Percentiles rank a stretch among this genome's conserved stretches.
Conservation (phyloP, 176 grass and related monocot genomes). For the Eleusine coracana region DNA sequence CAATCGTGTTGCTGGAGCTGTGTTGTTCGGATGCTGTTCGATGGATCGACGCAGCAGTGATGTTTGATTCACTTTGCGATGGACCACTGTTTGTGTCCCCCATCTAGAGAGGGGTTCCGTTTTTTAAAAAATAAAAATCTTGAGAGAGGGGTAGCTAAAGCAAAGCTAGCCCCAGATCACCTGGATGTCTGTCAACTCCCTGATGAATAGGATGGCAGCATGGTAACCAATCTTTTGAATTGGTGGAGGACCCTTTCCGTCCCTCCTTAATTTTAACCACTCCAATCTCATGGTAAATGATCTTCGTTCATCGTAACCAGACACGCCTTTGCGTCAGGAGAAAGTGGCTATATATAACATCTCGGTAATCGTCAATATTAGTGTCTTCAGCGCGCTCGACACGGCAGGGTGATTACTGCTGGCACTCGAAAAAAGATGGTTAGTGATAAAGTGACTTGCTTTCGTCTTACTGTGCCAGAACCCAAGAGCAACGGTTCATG, state of each 20-base stretch:
- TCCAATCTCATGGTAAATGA: neutral
- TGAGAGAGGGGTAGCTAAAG: neutral
- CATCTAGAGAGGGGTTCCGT: neutral
- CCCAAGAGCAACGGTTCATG: too few relatives aligned
- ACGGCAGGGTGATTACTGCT: too few relatives aligned
- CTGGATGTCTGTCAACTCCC: slow-evolving; percentile 19
- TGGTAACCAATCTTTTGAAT: neutral
- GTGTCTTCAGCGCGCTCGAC: too few relatives aligned
- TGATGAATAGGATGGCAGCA: neutral
- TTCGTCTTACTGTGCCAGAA: too few relatives aligned
- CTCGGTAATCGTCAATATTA: too few relatives aligned
- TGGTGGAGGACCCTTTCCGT: neutral
- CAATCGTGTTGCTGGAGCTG: slow-evolving; percentile 35
- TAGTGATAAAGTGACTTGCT: too few relatives aligned
- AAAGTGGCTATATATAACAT: neutral
- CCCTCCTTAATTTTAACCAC: neutral
- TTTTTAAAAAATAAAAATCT: too few relatives aligned
- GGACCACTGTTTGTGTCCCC: slow-evolving; percentile 21
- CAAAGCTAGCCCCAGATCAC: neutral
- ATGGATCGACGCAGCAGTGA: neutral
- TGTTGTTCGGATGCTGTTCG: slow-evolving; percentile 25
- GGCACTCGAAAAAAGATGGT: too few relatives aligned
- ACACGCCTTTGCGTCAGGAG: neutral
- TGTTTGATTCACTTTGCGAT: slow-evolving; percentile 24
- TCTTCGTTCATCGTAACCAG: neutral